Percentiles rank a stretch among this genome's conserved stretches.
These are phyloP conservation scores for Hypoxylon sp. DNA, from an alignment of 2,329 filamentous ascomycete genomes.

Conservation along the genomic window DNA sequence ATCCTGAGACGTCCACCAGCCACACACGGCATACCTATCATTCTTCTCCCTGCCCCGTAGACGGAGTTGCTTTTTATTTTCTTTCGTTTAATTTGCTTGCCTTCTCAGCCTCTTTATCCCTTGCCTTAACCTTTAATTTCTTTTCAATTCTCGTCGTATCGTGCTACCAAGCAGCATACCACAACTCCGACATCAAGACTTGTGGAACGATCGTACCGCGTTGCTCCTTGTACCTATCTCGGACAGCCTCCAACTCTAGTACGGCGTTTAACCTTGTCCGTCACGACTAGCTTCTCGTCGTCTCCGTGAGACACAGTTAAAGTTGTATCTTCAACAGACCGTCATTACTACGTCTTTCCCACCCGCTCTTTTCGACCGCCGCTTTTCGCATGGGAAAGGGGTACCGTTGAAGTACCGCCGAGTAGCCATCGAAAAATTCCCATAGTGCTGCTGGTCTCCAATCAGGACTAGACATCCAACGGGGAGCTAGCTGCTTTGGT, in stretches of 20 bases:
- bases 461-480: conserved; percentile 16
- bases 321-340: conserved; percentile 8
- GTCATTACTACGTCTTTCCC: conserved; percentile 1
- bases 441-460: no score
- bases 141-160: conserved; percentile 15
- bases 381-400: conserved; percentile 15
- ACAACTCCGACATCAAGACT: conserved; percentile 13
- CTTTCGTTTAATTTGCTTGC: conserved; percentile 5
- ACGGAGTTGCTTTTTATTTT: conserved; percentile 13
- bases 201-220: conserved; percentile 18
- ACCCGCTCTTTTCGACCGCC: no score
- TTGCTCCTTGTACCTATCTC: conserved; percentile 13
- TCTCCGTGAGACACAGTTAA: conserved; percentile 5
- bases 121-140: conserved; percentile 21
- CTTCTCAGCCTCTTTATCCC: conserved; percentile 10
- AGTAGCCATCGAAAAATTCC: conserved; percentile 7
- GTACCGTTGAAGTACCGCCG: conserved; percentile 7
- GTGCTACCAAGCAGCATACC: conserved; percentile 23
- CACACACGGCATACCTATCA: conserved; percentile 25
- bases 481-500: conserved; percentile 27
- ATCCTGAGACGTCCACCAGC: conserved; percentile 31
- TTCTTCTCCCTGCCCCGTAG: conserved; percentile 4
- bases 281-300: conserved; percentile 7
- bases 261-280: conserved; percentile 2
- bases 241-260: conserved; percentile 17